Conservation (phyloP, 2,329 filamentous ascomycete species). For the Colletotrichum trifolii region DNA sequence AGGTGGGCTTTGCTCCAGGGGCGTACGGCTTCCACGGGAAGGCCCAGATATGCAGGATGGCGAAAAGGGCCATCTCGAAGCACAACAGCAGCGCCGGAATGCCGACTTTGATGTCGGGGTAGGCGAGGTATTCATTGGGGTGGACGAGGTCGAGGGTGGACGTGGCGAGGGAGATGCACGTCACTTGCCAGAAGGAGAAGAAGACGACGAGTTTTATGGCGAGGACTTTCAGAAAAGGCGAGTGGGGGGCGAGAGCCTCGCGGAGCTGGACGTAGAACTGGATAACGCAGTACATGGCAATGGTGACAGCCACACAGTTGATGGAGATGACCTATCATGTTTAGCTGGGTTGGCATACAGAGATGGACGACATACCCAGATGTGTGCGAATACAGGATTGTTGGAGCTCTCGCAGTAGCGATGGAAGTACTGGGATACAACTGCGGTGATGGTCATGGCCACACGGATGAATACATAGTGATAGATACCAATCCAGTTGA, state of each 20-base stretch:
- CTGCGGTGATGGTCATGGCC: constrained; percentile 81
- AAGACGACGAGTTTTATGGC: constrained; percentile 94
- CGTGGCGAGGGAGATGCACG: constrained; percentile 61
- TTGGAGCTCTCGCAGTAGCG: constrained; percentile 84
- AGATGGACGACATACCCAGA: constrained; percentile 71
- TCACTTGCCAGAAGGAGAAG: constrained; percentile 86
- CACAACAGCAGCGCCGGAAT: constrained; percentile 83
- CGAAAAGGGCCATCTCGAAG: constrained; percentile 86
- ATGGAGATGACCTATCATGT: constrained; percentile 68
- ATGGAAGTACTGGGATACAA: constrained; percentile 75
- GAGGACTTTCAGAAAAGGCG: constrained; percentile 81
- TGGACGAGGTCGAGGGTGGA: constrained; percentile 72
- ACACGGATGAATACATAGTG: constrained; percentile 88
- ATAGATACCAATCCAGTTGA: constrained; percentile 84
- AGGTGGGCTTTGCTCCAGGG: constrained; percentile 54
- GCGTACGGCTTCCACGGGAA: constrained; percentile 82
- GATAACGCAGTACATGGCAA: constrained; percentile 90
- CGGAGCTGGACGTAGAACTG: constrained; percentile 87
- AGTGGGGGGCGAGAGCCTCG: constrained; percentile 73
- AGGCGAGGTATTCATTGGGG: constrained; percentile 70
- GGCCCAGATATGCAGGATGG: constrained; percentile 82
- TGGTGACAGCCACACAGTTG: constrained; percentile 76
- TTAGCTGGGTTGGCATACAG: constrained; percentile 19
- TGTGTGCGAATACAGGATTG: constrained; percentile 81
- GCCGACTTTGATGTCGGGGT: constrained; percentile 82